Conservation (phyloP, 108 stramenopile genomes). For the Cyclotella sp. region DNA sequence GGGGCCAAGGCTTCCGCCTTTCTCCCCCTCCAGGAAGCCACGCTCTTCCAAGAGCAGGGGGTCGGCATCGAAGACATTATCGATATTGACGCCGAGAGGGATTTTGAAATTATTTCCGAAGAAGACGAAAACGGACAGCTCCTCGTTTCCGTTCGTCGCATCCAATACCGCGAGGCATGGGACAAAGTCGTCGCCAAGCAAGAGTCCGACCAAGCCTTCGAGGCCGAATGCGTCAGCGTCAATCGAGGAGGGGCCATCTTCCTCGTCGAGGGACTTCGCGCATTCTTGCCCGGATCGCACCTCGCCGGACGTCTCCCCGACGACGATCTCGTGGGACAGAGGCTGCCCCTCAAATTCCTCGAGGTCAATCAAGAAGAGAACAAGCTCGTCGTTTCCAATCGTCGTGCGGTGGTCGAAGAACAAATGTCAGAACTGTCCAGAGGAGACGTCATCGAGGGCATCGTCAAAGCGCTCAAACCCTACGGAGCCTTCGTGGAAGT, state of each 20-base stretch:
- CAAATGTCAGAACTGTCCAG: slow-evolving; percentile 93
- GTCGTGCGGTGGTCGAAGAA: slow-evolving; percentile 91
- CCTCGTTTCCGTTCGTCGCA: slow-evolving; percentile 85
- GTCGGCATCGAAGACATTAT: slow-evolving; percentile 70
- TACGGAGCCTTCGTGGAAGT: slow-evolving; percentile 98
- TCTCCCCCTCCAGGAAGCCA: slow-evolving; percentile 86
- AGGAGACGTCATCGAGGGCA: slow-evolving; percentile 91
- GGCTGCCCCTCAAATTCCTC: slow-evolving; percentile 90
- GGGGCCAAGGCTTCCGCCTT: slow-evolving; percentile 95
- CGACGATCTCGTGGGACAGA: slow-evolving; percentile 89
- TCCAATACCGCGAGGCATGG: slow-evolving; percentile 94
- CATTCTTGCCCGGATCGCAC: slow-evolving; percentile 96
- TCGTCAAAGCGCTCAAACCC: slow-evolving; percentile 96
- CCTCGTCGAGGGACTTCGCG: slow-evolving; percentile 90
- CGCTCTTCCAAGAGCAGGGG: slow-evolving; percentile 66
- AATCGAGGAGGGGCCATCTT: slow-evolving; percentile 97
- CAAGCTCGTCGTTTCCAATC: slow-evolving; percentile 95
- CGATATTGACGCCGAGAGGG: slow-evolving; percentile 73
- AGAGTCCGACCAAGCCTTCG: slow-evolving; percentile 82
- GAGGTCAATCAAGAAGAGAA: slow-evolving; percentile 93
- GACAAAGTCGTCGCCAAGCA: slow-evolving; percentile 77
- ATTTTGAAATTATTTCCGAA: slow-evolving; percentile 95
- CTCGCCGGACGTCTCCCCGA: slow-evolving; percentile 86
- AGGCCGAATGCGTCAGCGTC: slow-evolving; percentile 89
- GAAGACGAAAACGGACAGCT: slow-evolving; percentile 95